These are phyloP conservation scores for Zygoascus sp. DNA, from an alignment of 1,139 yeast species.

Conservation along the genomic window DNA sequence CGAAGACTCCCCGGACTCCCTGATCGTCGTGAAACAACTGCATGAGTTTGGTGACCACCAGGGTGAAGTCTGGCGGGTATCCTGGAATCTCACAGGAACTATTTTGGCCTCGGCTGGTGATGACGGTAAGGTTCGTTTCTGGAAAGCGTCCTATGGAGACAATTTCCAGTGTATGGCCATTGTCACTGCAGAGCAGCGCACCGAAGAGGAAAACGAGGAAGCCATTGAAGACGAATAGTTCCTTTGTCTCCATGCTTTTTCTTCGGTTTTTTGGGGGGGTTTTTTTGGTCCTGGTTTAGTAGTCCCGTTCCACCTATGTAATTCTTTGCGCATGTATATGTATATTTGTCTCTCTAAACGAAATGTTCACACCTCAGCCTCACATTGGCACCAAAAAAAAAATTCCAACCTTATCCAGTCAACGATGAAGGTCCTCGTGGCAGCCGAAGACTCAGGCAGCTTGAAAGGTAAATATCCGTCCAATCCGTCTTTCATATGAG, in stretches of 20 bases:
- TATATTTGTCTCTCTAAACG: background rate
- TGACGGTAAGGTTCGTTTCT: conserved; percentile 84
- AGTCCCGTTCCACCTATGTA: no score
- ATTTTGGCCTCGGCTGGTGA: conserved; percentile 91
- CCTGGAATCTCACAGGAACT: conserved; percentile 88
- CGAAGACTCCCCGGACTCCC: conserved; percentile 25
- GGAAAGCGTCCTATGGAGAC: conserved; percentile 84
- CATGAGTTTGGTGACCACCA: conserved; percentile 69
- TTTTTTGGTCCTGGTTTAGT: no score
- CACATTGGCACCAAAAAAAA: conserved; percentile 1
- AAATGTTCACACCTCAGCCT: background rate
- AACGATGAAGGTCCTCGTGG: conserved; percentile 36
- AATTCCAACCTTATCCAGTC: background rate
- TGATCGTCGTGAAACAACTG: conserved; percentile 43
- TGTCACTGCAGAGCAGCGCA: conserved; percentile 56
- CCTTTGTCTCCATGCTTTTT: background rate
- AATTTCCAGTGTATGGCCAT: conserved; percentile 93
- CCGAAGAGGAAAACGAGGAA: conserved; percentile 34
- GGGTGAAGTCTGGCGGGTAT: conserved; percentile 92
- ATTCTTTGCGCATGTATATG: background rate
- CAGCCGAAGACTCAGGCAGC: conserved; percentile 38
- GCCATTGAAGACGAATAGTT: conserved; percentile 6
- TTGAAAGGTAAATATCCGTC: conserved; percentile 30
- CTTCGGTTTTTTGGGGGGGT: background rate
- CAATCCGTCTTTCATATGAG: no score